phyloP scores from a whole-genome alignment of 345 rosid species.

The Bretschneidera sinensis region DNA sequence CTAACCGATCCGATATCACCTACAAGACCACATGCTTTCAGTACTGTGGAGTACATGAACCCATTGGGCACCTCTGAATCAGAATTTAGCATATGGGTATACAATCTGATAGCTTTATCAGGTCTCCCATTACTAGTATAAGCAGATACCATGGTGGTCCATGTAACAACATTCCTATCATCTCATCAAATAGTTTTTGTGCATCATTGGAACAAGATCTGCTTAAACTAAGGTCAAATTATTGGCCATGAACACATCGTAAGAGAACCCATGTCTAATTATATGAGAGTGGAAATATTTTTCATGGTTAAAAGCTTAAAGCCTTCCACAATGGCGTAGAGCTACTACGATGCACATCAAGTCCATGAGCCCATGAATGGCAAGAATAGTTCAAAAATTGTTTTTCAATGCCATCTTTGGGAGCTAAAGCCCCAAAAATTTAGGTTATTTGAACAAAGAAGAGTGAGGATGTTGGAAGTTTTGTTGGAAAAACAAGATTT shows the following conservation, averaged over 20 bases:
- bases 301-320: slow-evolving; percentile 40
- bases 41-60: slow-evolving; percentile 56
- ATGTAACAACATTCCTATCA: slow-evolving; percentile 53
- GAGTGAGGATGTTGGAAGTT: no score
- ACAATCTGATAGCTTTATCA: slow-evolving; percentile 36
- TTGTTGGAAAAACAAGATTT: no score
- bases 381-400: background rate
- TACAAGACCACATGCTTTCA: slow-evolving; percentile 57
- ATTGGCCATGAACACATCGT: slow-evolving; percentile 37
- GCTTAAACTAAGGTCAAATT: slow-evolving; percentile 45
- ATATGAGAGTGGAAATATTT: slow-evolving; percentile 38
- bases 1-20: slow-evolving; percentile 53
- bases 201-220: slow-evolving; percentile 33
- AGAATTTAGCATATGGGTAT: slow-evolving; percentile 34
- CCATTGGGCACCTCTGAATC: slow-evolving; percentile 42
- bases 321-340: slow-evolving; percentile 51
- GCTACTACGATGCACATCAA: slow-evolving; percentile 37
- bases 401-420: no score
- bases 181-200: slow-evolving; percentile 55
- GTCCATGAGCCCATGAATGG: slow-evolving; percentile 28
- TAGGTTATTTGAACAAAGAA: no score
- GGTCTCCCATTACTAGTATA: slow-evolving; percentile 38
- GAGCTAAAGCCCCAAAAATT: no score
- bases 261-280: slow-evolving; percentile 34
- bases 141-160: slow-evolving; percentile 62